Conservation (phyloP, 257 asterid species). For the Vinca minor region DNA sequence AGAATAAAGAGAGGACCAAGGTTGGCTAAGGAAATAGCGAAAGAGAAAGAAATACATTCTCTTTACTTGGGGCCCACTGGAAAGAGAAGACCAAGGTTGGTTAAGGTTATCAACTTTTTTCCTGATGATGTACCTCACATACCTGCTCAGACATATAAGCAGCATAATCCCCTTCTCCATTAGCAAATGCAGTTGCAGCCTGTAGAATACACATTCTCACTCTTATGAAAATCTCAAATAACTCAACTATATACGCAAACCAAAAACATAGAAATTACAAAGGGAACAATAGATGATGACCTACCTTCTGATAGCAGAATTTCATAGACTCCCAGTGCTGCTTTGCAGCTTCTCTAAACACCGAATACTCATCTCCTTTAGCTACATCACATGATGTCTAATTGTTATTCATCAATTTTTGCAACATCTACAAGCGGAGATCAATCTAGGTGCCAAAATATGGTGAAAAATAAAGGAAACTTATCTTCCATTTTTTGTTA, state of each 20-base stretch:
- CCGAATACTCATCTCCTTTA: slow-evolving; percentile 72
- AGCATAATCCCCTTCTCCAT: slow-evolving; percentile 68
- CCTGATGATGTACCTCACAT: not conserved
- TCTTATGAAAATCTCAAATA: slow-evolving; percentile 12
- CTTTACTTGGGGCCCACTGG: too few species aligned
- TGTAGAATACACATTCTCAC: slow-evolving; percentile 35
- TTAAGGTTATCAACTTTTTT: not conserved
- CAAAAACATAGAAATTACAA: slow-evolving; percentile 3
- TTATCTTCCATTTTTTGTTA: not conserved
- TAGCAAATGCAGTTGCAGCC: slow-evolving; percentile 86
- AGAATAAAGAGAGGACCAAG: too few species aligned
- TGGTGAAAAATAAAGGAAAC: not conserved
- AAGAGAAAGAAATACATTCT: too few species aligned
- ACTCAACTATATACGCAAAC: not conserved
- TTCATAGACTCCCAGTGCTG: slow-evolving; percentile 82
- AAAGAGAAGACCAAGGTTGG: too few species aligned
- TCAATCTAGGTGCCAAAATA: not conserved
- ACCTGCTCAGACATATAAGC: slow-evolving; percentile 84
- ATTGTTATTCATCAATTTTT: not conserved
- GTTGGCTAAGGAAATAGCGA: too few species aligned
- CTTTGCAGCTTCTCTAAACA: slow-evolving; percentile 57
- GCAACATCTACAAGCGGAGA: not conserved
- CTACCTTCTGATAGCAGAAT: slow-evolving; percentile 72
- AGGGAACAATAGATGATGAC: slow-evolving; percentile 6
- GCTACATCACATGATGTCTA: slow-evolving; percentile 32